A percentile compares a stretch with the other conserved stretches of the same genome.
Conservation (phyloP, 768 basidiomycete genomes). For the Fomitopsis pulvina region DNA sequence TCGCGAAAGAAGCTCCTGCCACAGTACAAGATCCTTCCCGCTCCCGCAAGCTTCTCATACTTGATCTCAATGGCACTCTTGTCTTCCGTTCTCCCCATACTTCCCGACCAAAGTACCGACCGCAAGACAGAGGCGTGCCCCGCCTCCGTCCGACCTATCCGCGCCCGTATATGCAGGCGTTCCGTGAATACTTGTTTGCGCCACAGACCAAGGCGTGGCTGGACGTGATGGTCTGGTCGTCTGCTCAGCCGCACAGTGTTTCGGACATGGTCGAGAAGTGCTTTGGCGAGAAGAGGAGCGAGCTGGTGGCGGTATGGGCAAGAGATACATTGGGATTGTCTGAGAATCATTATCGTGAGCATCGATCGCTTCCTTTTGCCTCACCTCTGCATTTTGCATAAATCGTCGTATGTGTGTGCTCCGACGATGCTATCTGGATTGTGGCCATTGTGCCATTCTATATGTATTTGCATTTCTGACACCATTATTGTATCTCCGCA, state of each 20-base stretch:
- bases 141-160: constrained; percentile 40
- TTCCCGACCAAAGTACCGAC: background rate
- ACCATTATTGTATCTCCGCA: constrained; percentile 1
- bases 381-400: background rate
- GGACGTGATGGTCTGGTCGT: constrained; percentile 87
- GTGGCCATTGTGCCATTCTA: no score
- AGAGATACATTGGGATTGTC: constrained; percentile 71
- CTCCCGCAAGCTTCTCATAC: constrained; percentile 58
- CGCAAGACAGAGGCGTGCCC: constrained; percentile 5
- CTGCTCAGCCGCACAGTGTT: constrained; percentile 77
- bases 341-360: constrained; percentile 59
- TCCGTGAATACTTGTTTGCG: constrained; percentile 59
- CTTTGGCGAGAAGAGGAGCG: constrained; percentile 39
- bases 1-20: constrained; percentile 24
- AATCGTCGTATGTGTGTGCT: background rate
- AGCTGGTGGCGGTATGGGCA: constrained; percentile 67
- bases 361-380: constrained; percentile 10
- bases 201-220: constrained; percentile 56
- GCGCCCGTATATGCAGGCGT: constrained; percentile 60
- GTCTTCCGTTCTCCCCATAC: constrained; percentile 48
- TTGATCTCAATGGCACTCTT: constrained; percentile 74
- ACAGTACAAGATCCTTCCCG: constrained; percentile 19
- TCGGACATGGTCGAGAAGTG: constrained; percentile 62
- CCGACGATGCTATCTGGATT: background rate
- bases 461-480: constrained; percentile 1